Conservation (phyloP, 2,329 filamentous ascomycete species). For the Scedosporium aurantiacum region DNA sequence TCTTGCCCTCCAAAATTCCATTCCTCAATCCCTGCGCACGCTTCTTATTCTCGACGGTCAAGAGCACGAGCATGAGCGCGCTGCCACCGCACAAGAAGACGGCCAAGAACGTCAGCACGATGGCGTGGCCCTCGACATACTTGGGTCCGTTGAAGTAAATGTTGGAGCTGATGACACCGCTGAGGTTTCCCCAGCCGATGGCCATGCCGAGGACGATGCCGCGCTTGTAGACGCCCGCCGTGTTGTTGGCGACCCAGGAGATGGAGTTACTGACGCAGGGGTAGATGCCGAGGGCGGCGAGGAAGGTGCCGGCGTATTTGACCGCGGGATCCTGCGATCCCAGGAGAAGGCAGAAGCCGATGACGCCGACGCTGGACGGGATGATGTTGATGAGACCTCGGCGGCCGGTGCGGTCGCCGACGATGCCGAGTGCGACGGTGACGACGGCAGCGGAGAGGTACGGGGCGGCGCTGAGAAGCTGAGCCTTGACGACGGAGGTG, state of each 20-base stretch:
- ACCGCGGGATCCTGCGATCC: slow-evolving; percentile 39
- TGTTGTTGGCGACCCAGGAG: slow-evolving; percentile 60
- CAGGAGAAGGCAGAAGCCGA: slow-evolving; percentile 57
- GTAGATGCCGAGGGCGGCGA: slow-evolving; percentile 62
- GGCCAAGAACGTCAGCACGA: slow-evolving; percentile 52
- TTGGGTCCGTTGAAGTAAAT: slow-evolving; percentile 39
- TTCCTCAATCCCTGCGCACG: slow-evolving; percentile 45
- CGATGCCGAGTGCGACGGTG: slow-evolving; percentile 51
- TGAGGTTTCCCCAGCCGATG: slow-evolving; percentile 69
- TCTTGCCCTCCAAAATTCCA: slow-evolving; percentile 42
- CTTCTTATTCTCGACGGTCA: slow-evolving; percentile 49
- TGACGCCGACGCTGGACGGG: slow-evolving; percentile 48
- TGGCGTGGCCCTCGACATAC: slow-evolving; percentile 42
- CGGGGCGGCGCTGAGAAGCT: slow-evolving; percentile 47
- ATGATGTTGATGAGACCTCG: slow-evolving; percentile 59
- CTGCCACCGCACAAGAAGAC: slow-evolving; percentile 55
- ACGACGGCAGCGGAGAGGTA: slow-evolving; percentile 50
- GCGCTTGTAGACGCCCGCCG: slow-evolving; percentile 50
- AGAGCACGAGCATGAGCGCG: slow-evolving; percentile 45
- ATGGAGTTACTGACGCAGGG: slow-evolving; percentile 61
- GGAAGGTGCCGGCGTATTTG: slow-evolving; percentile 58
- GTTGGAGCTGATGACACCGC: slow-evolving; percentile 57
- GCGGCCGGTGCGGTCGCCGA: slow-evolving; percentile 52
- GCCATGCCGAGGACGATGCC: slow-evolving; percentile 62
- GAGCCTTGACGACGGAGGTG: slow-evolving; percentile 29